Conservation (phyloP, 768 basidiomycete species). For the Trametes cinnabarina region DNA sequence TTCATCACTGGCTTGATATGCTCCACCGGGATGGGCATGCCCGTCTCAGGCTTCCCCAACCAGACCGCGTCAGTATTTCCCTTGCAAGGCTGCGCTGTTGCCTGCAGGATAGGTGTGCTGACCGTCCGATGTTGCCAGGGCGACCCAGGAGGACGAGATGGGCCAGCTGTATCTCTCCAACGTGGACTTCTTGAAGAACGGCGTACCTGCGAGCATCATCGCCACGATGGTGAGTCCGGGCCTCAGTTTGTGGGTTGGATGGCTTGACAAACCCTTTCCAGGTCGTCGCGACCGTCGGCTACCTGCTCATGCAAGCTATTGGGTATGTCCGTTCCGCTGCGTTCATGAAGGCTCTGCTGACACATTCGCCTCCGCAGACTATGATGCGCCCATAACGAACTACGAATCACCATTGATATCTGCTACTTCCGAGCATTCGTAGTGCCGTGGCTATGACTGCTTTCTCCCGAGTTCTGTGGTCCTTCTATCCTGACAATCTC, state of each 20-base stretch:
- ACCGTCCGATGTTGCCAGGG: slow-evolving; percentile 41
- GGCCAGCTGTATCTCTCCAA: slow-evolving; percentile 85
- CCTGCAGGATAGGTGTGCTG: slow-evolving; percentile 7
- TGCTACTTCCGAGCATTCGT: too few relatives aligned
- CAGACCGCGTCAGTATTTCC: slow-evolving; percentile 81
- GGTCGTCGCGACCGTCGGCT: slow-evolving; percentile 88
- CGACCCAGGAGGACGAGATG: slow-evolving; percentile 92
- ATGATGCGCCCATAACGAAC: too few relatives aligned
- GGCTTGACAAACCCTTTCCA: slow-evolving; percentile 26
- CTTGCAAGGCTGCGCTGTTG: neutral
- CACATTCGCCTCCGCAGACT: neutral
- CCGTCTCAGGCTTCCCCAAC: slow-evolving; percentile 98
- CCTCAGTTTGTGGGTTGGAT: too few relatives aligned
- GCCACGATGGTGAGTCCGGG: slow-evolving; percentile 63
- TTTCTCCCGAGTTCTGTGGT: too few relatives aligned
- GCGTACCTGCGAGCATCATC: slow-evolving; percentile 90
- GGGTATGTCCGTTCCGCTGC: slow-evolving; percentile 55
- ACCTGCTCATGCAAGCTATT: slow-evolving; percentile 66
- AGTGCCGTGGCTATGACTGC: too few relatives aligned
- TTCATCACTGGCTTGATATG: slow-evolving; percentile 93
- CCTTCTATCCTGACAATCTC: too few relatives aligned
- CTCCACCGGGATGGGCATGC: slow-evolving; percentile 97
- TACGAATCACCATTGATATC: too few relatives aligned
- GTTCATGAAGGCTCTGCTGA: too few relatives aligned
- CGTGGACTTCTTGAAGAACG: slow-evolving; percentile 89